Evolutionary conservation across 2,329 filamentous ascomycete species (phyloP).

Genomic region (Pseudocercospora vitis): DNA sequence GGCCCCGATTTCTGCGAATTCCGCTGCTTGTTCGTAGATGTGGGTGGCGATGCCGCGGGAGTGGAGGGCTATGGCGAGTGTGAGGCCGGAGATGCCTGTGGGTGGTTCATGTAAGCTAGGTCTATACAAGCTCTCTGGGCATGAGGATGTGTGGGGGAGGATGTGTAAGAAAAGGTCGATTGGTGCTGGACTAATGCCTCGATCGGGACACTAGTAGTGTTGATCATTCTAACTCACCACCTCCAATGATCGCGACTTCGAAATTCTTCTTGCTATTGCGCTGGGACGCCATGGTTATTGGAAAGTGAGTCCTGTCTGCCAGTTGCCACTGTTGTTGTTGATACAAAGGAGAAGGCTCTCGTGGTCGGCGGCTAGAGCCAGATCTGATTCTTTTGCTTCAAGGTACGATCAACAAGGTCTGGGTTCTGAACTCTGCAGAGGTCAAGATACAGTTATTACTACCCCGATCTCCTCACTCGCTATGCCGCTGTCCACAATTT

Average conservation of each 20-base stretch:
- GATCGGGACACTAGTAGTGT: neutral
- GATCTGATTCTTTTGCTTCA: too few relatives aligned
- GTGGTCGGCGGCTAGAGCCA: too few relatives aligned
- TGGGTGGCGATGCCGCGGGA: conserved; percentile 45
- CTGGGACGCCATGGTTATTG: conserved; percentile 19
- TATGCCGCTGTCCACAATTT: neutral
- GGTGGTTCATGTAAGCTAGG: neutral
- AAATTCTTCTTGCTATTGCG: conserved; percentile 20
- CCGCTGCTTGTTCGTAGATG: conserved; percentile 58
- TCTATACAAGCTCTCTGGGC: neutral
- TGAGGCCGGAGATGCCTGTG: conserved; percentile 57
- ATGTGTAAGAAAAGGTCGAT: too few relatives aligned
- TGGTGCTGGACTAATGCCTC: too few relatives aligned
- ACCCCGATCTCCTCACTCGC: conserved; percentile 5
- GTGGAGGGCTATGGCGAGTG: conserved; percentile 55
- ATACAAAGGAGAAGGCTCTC: too few relatives aligned
- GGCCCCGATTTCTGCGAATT: conserved; percentile 60
- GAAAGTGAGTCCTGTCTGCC: neutral
- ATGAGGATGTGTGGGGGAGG: neutral
- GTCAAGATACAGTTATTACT: neutral
- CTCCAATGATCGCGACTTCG: conserved; percentile 27
- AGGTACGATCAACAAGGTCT: neutral
- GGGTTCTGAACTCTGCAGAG: neutral
- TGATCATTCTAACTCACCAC: conserved; percentile 16
- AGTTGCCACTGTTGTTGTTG: too few relatives aligned